Evolutionary conservation across 2,329 filamentous ascomycete species (phyloP), one percentile per base, ranked within the genome.

Genomic region (Ophiocordyceps camponoti-saundersi): DNA sequence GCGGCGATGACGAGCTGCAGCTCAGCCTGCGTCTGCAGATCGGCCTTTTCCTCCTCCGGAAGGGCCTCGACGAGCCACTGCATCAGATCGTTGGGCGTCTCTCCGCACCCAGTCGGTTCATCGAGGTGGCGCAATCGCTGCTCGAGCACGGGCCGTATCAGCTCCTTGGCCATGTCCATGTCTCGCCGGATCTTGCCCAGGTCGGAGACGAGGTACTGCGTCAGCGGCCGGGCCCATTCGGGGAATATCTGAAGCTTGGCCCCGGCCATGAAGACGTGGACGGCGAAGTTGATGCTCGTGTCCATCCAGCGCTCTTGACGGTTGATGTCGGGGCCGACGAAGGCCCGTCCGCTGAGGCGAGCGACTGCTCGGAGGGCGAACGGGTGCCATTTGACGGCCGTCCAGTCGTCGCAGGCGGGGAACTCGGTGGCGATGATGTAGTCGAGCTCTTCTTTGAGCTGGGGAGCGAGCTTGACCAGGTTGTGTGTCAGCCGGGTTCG

Each of bases 231-330:
- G 50, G 68, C 59, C 68, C 70, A 72, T 12, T 63, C 62, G 1
- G 70, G 70, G 48, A 73, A 71, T 52, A 72, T 65, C 50, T 73
- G 70, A 39, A 80, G 62, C 52, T 71, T 65, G 47, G 71, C 55
- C 44, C 70, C 60, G 44, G 68, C 63, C 53, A 67, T 57, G 56
- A 76, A 68, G 49, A 70, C 63, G 50, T 72, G 64, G 21, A 70
- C 57, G 45, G 70, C 68, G 53, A 70, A 75, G 56, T 71, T 65
- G 57, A 72, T 63, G 57, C 65, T 66, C 20, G 69, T 68, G 44
- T 69, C 61, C 61, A 77, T 67, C 74, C 74, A 78, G 48, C 67
- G 62, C 51, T 74, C 67, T 40, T 69, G 61, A 18, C 72, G 71
- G 53, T 68, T 73, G 47, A 77, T 61, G 15, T 63, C 58, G 2